Percentiles rank a stretch among this genome's conserved stretches.
Evolutionary conservation across 176 grass and related monocot genomes (phyloP).

Genomic region (Pharus latifolius): DNA sequence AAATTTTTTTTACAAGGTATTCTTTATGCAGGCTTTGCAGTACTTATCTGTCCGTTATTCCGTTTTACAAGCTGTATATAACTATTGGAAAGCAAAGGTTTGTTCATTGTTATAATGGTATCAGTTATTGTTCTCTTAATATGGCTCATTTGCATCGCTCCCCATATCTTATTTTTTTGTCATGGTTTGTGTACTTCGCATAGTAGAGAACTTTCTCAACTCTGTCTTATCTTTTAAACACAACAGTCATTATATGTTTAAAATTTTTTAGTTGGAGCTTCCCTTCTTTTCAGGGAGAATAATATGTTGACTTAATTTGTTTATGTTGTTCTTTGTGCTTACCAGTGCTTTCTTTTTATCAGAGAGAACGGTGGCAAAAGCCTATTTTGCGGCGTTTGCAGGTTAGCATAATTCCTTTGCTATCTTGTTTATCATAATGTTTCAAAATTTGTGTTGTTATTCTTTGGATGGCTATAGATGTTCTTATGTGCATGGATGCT

Average conservation of each 20-base stretch:
- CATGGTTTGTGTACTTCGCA: background rate
- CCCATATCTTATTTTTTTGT: background rate
- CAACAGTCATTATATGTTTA: background rate
- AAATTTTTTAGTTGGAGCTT: background rate
- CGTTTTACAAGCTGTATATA: conserved; percentile 85
- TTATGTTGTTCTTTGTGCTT: background rate
- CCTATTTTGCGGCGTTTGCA: conserved; percentile 93
- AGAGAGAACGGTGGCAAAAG: conserved; percentile 98
- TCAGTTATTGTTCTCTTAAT: background rate
- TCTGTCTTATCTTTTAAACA: background rate
- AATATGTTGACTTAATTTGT: background rate
- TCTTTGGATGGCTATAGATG: background rate
- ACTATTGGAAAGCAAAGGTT: conserved; percentile 94
- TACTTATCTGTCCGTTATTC: conserved; percentile 31
- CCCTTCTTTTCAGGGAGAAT: background rate
- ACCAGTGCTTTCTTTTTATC: conserved; percentile 29
- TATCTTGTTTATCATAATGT: conserved; percentile 10
- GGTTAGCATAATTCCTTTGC: conserved; percentile 36
- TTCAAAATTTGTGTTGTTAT: conserved; percentile 5
- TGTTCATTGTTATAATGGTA: background rate
- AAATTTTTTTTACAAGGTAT: background rate
- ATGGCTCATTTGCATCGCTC: background rate
- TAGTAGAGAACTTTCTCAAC: background rate
- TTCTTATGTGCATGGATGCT: background rate
- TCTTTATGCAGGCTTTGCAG: conserved; percentile 12